Evolutionary conservation across 768 basidiomycete species (phyloP).

Genomic region (Amanita fuliginea): DNA sequence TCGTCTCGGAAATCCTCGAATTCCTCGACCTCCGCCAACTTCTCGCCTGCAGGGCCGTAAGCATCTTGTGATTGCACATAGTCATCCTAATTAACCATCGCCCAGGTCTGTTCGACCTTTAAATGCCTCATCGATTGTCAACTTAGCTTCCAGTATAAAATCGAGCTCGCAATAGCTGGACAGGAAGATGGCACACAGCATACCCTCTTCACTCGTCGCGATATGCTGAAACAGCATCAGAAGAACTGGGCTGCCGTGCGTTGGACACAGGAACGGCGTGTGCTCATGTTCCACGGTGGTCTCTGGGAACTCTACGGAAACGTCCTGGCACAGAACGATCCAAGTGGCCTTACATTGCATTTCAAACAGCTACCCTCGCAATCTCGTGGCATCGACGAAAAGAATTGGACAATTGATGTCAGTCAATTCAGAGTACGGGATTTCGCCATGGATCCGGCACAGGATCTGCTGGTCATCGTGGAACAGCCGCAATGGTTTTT

Average conservation of each 20-base stretch:
- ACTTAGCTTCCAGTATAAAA: slow-evolving; percentile 8
- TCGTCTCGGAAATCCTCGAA: slow-evolving; percentile 4
- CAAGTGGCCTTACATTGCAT: slow-evolving; percentile 17
- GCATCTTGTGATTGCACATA: background rate
- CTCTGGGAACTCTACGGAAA: slow-evolving; percentile 53
- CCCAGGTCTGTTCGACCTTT: slow-evolving; percentile 2
- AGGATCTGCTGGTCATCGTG: slow-evolving; percentile 49
- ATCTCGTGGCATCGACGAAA: slow-evolving; percentile 33
- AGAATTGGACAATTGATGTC: slow-evolving; percentile 29
- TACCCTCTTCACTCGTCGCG: slow-evolving; percentile 20
- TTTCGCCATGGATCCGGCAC: slow-evolving; percentile 55
- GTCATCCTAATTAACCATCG: background rate
- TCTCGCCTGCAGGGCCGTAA: slow-evolving; percentile 8
- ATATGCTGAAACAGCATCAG: slow-evolving; percentile 8
- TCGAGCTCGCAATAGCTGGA: slow-evolving; percentile 8
- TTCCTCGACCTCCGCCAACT: slow-evolving; percentile 3
- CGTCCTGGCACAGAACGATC: slow-evolving; percentile 33
- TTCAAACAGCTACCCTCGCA: slow-evolving; percentile 42
- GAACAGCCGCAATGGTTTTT: slow-evolving; percentile 27
- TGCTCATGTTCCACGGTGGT: slow-evolving; percentile 31
- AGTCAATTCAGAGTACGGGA: slow-evolving; percentile 33
- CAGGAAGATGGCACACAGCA: slow-evolving; percentile 12
- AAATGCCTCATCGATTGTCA: background rate
- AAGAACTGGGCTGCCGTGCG: slow-evolving; percentile 16
- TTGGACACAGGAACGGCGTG: slow-evolving; percentile 20